phyloP scores from a whole-genome alignment of 345 rosid genomes.

The Bruguiera parviflora region DNA sequence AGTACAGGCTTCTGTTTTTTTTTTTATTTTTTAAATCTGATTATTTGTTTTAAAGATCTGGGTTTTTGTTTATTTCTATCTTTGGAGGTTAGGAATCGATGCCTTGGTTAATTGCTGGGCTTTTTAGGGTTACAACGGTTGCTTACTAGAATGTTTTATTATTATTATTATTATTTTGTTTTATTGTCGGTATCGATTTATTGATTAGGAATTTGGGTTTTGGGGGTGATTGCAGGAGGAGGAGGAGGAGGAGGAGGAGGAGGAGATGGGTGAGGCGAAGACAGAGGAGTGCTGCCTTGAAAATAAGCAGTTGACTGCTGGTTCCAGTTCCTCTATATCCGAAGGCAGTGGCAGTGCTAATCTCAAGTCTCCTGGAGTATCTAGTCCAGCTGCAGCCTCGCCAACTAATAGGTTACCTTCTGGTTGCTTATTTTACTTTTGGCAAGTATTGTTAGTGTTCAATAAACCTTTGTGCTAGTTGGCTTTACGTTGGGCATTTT shows the following conservation, averaged over 20 bases:
- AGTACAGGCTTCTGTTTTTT: neutral
- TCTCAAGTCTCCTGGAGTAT: slow-evolving; percentile 62
- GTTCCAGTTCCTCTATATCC: slow-evolving; percentile 68
- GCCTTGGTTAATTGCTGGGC: slow-evolving; percentile 15
- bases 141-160: neutral
- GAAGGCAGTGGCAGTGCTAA: slow-evolving; percentile 68
- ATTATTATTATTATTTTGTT: neutral
- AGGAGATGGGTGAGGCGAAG: slow-evolving; percentile 49
- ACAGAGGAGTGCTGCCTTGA: slow-evolving; percentile 69
- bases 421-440: neutral
- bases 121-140: slow-evolving; percentile 25
- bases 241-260: slow-evolving; percentile 42
- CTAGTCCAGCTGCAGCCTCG: slow-evolving; percentile 65
- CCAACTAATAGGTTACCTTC: slow-evolving; percentile 53
- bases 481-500: neutral
- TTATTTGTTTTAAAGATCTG: slow-evolving; percentile 51
- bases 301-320: slow-evolving; percentile 75
- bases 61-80: slow-evolving; percentile 25
- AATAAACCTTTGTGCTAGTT: neutral
- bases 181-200: neutral
- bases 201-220: slow-evolving; percentile 38
- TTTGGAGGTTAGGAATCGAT: slow-evolving; percentile 24
- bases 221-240: slow-evolving; percentile 44
- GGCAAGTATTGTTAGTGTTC: neutral
- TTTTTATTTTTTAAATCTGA: slow-evolving; percentile 25